Evolutionary conservation across 345 rosid genomes (phyloP).

Genomic region (Eucalyptus virginea): DNA sequence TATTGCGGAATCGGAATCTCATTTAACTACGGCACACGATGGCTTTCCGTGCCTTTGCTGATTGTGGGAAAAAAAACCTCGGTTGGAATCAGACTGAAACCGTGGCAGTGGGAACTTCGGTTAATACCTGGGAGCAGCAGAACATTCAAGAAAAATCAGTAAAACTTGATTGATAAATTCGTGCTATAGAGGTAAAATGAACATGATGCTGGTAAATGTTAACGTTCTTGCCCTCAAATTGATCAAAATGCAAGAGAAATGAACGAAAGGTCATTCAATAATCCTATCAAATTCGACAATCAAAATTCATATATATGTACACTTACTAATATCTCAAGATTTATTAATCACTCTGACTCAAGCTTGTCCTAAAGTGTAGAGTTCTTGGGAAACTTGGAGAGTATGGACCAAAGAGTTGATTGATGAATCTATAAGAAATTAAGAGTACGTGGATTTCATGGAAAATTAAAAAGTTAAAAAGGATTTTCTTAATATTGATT

Average conservation of each 20-base stretch:
- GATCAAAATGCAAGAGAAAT: background rate
- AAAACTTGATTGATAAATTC: background rate
- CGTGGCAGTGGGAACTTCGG: background rate
- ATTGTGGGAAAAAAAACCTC: background rate
- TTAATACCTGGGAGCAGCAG: background rate
- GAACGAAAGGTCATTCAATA: background rate
- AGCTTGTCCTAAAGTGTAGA: background rate
- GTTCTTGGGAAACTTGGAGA: background rate
- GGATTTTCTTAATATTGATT: background rate
- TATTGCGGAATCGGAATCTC: background rate
- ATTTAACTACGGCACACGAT: background rate
- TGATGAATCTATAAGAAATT: background rate
- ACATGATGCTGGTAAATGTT: background rate
- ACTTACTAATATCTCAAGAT: background rate
- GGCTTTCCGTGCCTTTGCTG: background rate
- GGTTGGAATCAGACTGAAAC: background rate
- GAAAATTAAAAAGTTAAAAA: background rate
- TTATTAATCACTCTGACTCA: background rate
- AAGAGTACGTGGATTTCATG: accelerated
- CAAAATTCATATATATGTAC: background rate
- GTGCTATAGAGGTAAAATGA: background rate
- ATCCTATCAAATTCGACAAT: background rate
- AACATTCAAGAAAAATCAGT: background rate
- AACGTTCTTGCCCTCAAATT: background rate
- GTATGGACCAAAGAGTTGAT: background rate